phyloP scores from a whole-genome alignment of 495 filamentous ascomycete genomes.

The Neurospora pannonica region DNA sequence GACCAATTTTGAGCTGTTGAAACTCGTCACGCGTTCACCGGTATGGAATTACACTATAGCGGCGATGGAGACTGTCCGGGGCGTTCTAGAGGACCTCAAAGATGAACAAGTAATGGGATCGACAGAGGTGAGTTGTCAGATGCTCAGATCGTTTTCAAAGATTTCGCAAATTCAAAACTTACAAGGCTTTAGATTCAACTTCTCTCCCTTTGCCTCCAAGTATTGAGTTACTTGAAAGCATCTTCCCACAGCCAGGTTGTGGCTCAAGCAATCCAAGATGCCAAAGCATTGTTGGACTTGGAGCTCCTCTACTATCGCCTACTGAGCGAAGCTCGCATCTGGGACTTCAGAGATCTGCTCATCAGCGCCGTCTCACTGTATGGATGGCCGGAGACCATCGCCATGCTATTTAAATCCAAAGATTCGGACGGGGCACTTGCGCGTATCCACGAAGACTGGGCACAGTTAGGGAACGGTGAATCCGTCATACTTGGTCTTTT shows the following conservation, averaged over 20 bases:
- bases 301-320: conserved; percentile 3
- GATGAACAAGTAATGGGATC: conserved; percentile 2
- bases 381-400: conserved; percentile 1
- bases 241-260: too few species aligned
- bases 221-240: neutral
- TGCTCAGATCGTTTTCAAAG: neutral
- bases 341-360: conserved; percentile 17
- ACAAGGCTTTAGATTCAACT: conserved; percentile 4
- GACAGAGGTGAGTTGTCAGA: conserved; percentile 7
- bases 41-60: neutral
- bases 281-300: too few species aligned
- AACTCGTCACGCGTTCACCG: neutral
- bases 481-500: conserved; percentile 9
- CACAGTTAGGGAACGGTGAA: conserved; percentile 3
- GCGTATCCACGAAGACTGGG: conserved; percentile 10
- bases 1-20: conserved; percentile 6
- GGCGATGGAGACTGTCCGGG: neutral
- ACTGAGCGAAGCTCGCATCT: conserved; percentile 7
- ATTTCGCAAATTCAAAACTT: too few species aligned
- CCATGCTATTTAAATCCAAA: neutral
- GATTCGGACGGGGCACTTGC: too few species aligned
- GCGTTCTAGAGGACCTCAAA: neutral
- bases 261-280: too few species aligned
- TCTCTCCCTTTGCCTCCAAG: conserved; percentile 1
- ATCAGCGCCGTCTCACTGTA: conserved; percentile 2